A percentile compares a stretch with the other conserved stretches of the same genome.
phyloP scores from a whole-genome alignment of 148 eudicot species.

The Silene latifolia region DNA sequence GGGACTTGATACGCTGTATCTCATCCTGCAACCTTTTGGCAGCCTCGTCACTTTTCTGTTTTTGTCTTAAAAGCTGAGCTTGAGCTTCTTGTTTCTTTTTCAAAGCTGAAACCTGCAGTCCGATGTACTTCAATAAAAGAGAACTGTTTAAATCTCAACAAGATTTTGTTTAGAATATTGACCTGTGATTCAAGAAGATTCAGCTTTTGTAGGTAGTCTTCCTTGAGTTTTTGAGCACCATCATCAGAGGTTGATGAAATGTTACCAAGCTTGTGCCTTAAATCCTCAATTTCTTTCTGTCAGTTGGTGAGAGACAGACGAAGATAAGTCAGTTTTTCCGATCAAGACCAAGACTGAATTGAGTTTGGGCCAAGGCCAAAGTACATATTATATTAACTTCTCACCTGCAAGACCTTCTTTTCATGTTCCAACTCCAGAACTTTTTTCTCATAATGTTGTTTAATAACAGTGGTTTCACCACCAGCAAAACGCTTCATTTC shows the following conservation, averaged over 20 bases:
- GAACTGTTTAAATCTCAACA: not conserved
- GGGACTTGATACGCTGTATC: conserved; percentile 90
- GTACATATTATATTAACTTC: conserved; percentile 1
- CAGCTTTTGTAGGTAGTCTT: conserved; percentile 89
- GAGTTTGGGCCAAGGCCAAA: not conserved
- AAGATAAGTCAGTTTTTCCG: conserved; percentile 2
- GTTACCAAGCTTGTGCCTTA: conserved; percentile 66
- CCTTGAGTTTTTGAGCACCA: conserved; percentile 86
- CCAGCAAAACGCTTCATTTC: conserved; percentile 82
- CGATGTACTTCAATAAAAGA: not conserved
- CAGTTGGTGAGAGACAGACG: conserved; percentile 23
- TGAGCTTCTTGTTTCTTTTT: conserved; percentile 99
- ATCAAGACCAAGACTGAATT: not conserved
- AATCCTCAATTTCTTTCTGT: conserved; percentile 88
- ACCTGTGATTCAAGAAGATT: conserved; percentile 88
- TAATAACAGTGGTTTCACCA: conserved; percentile 65
- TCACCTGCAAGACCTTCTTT: conserved; percentile 75
- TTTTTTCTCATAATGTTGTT: conserved; percentile 90
- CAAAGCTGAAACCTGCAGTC: conserved; percentile 67
- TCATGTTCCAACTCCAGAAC: conserved; percentile 88
- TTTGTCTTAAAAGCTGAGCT: conserved; percentile 85
- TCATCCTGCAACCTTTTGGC: conserved; percentile 90
- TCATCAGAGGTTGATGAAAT: conserved; percentile 67
- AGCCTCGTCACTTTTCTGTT: conserved; percentile 95
- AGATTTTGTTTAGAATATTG: conserved; percentile 8